Conservation (phyloP, 2,329 filamentous ascomycete species). For the Alternaria alternata region DNA sequence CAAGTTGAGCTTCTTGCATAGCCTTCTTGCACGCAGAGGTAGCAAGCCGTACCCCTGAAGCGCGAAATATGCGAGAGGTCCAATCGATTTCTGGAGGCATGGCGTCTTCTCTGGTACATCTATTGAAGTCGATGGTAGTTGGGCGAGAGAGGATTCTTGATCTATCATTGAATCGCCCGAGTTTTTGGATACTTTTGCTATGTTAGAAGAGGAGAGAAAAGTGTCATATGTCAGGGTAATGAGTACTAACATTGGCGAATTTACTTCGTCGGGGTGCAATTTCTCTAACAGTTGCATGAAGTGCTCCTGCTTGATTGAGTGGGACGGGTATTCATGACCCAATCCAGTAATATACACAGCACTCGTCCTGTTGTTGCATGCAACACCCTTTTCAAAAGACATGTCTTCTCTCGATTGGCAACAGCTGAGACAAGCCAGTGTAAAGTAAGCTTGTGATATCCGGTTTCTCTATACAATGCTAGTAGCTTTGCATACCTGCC, state of each 20-base stretch:
- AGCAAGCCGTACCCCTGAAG: slow-evolving; percentile 42
- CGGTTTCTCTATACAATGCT: background rate
- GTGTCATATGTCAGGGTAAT: background rate
- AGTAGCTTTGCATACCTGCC: background rate
- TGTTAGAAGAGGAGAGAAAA: background rate
- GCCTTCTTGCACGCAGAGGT: slow-evolving; percentile 45
- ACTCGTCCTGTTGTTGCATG: background rate
- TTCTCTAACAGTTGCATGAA: slow-evolving; percentile 17
- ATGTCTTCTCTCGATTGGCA: background rate
- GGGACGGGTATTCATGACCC: slow-evolving; percentile 27
- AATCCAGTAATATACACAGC: slow-evolving; percentile 28
- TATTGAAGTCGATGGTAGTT: slow-evolving; percentile 11
- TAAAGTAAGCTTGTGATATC: background rate
- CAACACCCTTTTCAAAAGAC: slow-evolving; percentile 2
- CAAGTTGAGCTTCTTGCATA: slow-evolving; percentile 38
- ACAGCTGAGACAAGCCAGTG: background rate
- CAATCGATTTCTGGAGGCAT: slow-evolving; percentile 31
- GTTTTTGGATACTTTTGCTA: slow-evolving; percentile 21
- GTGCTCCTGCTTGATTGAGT: slow-evolving; percentile 21
- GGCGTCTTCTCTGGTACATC: slow-evolving; percentile 20
- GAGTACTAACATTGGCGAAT: slow-evolving; percentile 19
- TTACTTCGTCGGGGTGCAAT: slow-evolving; percentile 20
- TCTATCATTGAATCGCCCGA: slow-evolving; percentile 23
- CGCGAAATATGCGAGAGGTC: slow-evolving; percentile 39
- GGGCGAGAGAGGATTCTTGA: slow-evolving; percentile 27